Conservation (phyloP, 108 stramenopile species). For the Seminavis robusta region DNA sequence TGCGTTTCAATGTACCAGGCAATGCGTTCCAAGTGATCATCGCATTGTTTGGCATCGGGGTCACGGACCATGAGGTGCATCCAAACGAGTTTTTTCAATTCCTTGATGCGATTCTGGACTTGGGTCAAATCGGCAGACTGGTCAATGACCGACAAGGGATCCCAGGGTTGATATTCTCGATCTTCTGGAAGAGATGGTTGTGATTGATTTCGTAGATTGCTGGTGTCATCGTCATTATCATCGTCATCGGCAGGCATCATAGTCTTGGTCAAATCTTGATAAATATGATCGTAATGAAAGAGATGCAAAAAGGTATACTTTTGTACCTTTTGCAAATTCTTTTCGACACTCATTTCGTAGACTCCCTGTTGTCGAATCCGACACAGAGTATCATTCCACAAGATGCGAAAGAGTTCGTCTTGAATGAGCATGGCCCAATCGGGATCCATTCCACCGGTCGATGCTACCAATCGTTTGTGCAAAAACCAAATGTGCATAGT, state of each 20-base stretch:
- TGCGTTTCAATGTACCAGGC: constrained; percentile 79
- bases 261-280: constrained; percentile 57
- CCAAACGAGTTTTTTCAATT: constrained; percentile 44
- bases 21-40: constrained; percentile 66
- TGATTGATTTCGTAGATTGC: not conserved
- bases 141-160: no score
- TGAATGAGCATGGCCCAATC: constrained; percentile 53
- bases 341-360: constrained; percentile 76
- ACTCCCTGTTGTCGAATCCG: constrained; percentile 80
- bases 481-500: constrained; percentile 92
- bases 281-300: constrained; percentile 84
- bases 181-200: constrained; percentile 29
- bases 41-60: constrained; percentile 35
- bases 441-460: constrained; percentile 55
- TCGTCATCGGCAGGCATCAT: constrained; percentile 11
- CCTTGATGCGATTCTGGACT: constrained; percentile 36
- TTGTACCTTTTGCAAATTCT: constrained; percentile 84
- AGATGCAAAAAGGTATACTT: constrained; percentile 79
- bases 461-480: constrained; percentile 68
- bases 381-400: constrained; percentile 81
- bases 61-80: constrained; percentile 43
- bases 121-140: no score
- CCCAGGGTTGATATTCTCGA: no score
- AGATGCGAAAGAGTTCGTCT: constrained; percentile 89
- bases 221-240: not conserved